phyloP scores from a whole-genome alignment of 306 rosid genomes.

The Lithocarpus polystachyus region DNA sequence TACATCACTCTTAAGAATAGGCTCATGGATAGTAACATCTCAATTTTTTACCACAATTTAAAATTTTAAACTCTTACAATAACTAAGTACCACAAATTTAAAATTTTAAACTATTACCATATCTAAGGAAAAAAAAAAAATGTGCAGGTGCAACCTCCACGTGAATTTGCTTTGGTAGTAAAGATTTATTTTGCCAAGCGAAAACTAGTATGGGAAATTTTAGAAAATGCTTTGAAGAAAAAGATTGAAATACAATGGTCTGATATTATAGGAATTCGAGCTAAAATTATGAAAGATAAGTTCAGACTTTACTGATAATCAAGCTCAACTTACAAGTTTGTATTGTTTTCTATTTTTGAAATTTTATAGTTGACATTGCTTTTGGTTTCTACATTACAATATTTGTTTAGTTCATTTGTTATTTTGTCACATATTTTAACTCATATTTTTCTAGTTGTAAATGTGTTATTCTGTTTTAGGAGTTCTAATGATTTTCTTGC shows the following conservation, averaged over 20 bases:
- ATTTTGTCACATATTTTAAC: background rate
- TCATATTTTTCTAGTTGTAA: background rate
- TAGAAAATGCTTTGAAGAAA: no score
- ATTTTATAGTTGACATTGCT: background rate
- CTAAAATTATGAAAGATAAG: constrained; percentile 22
- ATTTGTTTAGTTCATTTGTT: background rate
- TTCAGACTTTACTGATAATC: constrained; percentile 30
- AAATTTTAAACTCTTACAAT: background rate
- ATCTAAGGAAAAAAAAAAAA: no score
- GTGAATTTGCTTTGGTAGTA: constrained; percentile 41
- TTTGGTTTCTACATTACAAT: background rate
- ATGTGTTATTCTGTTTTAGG: no score
- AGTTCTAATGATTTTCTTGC: no score
- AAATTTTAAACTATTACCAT: no score
- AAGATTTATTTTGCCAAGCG: constrained; percentile 49
- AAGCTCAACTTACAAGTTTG: constrained; percentile 23
- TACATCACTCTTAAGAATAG: constrained; percentile 31
- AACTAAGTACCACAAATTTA: no score
- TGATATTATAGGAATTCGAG: no score
- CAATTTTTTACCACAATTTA: background rate
- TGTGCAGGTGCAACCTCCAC: constrained; percentile 31
- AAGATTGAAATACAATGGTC: no score
- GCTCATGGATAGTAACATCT: constrained; percentile 35
- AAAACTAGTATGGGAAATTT: constrained; percentile 69
- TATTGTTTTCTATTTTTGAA: background rate